Evolutionary conservation across 768 basidiomycete species (phyloP), one percentile per base, ranked within the genome.

Genomic region (Suillus alpinus): DNA sequence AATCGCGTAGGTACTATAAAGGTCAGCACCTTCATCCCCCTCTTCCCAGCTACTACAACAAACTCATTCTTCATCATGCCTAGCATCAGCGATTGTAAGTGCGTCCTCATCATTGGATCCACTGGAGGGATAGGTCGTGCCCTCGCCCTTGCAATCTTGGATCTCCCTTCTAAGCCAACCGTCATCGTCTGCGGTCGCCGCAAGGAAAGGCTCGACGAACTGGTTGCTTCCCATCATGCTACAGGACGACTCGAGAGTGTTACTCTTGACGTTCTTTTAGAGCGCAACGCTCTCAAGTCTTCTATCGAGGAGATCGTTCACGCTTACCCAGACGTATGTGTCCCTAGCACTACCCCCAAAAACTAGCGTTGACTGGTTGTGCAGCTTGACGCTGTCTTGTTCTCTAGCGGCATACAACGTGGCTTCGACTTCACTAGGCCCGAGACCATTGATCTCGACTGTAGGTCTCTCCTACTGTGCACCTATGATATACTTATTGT

Each of bases 101-200:
- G 81, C 60, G 71, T 84, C 62, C 77, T 85, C 57, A 73, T 85
- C 60, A 78, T 81, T 50, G 83, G 84, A 23, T 84, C 83, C 2
- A 85, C 85, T 4, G 73, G 82, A 32, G 85, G 85, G 36, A 82
- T 86, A 32, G 85, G 86, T 18, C 80, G 83, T 4, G 78, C 80
- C 41, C 78, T 87, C 6, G 84, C 85, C 5, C 74, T 82, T 9
- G 75, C 78, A 20, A 74, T 86, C 47, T 76, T 81, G 32, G 71
- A 68, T 31, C 73, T 85, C 2, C 80, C 82, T 0, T 78, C 78
- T 40, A 72, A 76, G 39, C 83, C 83, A 2, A 75, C 71, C 6
- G 82, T 85, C 31, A 78, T 86, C 49, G 83, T 77, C 20, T 71
- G 77, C 13, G 84, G 84, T 7, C 76, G 83, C 43, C 80, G 84